A percentile compares a stretch with the other conserved stretches of the same genome.
Conservation (phyloP, 2,329 filamentous ascomycete genomes). For the Verruconis gallopava region DNA sequence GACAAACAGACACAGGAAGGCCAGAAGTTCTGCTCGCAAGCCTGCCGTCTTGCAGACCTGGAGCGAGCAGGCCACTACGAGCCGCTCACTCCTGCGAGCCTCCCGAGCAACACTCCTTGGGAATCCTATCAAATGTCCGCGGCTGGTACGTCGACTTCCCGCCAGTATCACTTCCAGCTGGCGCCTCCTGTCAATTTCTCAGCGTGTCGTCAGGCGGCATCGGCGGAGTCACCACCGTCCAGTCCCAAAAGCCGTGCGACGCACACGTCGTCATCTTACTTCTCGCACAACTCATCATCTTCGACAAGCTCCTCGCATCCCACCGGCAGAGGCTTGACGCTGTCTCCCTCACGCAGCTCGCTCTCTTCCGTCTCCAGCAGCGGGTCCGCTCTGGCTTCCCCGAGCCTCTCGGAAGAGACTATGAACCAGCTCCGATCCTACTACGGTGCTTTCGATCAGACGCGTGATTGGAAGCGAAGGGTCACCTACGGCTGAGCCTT, state of each 20-base stretch:
- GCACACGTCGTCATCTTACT: conserved; percentile 26
- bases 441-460: conserved; percentile 78
- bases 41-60: conserved; percentile 77
- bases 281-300: conserved; percentile 19
- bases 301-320: conserved; percentile 19
- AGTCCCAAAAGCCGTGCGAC: conserved; percentile 26
- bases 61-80: conserved; percentile 42
- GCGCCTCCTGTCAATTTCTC: conserved; percentile 65
- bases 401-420: conserved; percentile 59
- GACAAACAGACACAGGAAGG: conserved; percentile 70
- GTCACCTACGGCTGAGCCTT: conserved; percentile 15
- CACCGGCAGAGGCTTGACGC: conserved; percentile 31
- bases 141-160: conserved; percentile 27
- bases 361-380: conserved; percentile 62
- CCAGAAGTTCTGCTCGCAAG: conserved; percentile 81
- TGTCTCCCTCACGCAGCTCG: conserved; percentile 71
- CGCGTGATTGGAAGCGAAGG: conserved; percentile 43
- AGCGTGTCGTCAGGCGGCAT: conserved; percentile 45
- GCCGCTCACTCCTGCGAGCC: conserved; percentile 23
- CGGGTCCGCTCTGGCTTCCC: conserved; percentile 30
- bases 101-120: conserved; percentile 43
- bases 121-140: conserved; percentile 41
- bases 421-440: conserved; percentile 73
- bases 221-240: conserved; percentile 31
- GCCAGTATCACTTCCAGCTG: conserved; percentile 45